Base-by-base conservation (phyloP, 2,329 filamentous ascomycete species). In the Drechslera avenae region DNA sequence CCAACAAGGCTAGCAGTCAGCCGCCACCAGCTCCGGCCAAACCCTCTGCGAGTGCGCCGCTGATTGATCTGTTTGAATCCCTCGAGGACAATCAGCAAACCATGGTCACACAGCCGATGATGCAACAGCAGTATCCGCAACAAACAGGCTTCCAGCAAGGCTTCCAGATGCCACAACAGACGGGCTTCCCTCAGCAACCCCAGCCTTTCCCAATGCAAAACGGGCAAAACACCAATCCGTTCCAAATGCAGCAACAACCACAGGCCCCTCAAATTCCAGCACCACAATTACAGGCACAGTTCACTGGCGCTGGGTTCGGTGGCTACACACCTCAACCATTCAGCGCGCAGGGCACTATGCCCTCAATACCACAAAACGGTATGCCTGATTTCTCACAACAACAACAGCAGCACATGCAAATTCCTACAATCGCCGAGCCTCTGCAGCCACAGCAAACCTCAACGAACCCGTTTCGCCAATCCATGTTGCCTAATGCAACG, bases 391-490 rank as follows among this genome's bases (percentile, higher is more conserved):
- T 81, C 64, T 64, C 68, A 49, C 75, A 75, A 55, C 78, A 66
- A 45, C 54, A 53, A 49, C 61, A 59, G 47, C 52, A 46, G 43
- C 62, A 59, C 34, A 54, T 69, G 56, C 56, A 64, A 42, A 30
- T 62, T 46, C 67, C 73, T 57, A 64, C 63, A 48, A 64, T 71
- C 57, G 46, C 72, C 56, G 62, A 74, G 47, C 69, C 73, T 65
- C 78, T 73, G 18, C 80, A 80, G 51, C 81, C 80, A 14, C 72
- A 72, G 46, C 68, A 68, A 83, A 86, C 71, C 63, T 86, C 79
- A 17, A 96, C 91, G 6, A 99, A 99, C 69, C 94, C 94, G 0
- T 99, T 99, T 83, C 84, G 94, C 34, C 88, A 91, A 68, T 97
- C 93, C 1, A 93, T 93, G 86, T 79, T 96, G 76, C 67, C 76